These are phyloP conservation scores for Lecanicillium sp. DNA, from an alignment of 2,329 filamentous ascomycete species.

Conservation along the genomic window DNA sequence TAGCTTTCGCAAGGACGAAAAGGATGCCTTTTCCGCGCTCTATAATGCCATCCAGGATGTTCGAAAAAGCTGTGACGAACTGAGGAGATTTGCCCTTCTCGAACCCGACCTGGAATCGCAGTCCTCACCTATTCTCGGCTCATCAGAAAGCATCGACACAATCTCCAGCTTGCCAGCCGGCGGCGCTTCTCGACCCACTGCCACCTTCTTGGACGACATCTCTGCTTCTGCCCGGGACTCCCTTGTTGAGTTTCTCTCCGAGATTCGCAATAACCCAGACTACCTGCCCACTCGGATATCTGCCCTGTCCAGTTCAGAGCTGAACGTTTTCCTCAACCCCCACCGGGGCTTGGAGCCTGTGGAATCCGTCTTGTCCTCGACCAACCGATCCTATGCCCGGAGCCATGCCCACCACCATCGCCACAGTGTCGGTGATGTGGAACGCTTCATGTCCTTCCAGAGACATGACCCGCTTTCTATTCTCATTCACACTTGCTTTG, in stretches of 20 bases:
- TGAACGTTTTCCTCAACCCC: constrained; percentile 70
- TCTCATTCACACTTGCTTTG: constrained; percentile 83
- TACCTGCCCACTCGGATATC: constrained; percentile 81
- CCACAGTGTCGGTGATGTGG: constrained; percentile 49
- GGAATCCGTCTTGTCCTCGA: constrained; percentile 74
- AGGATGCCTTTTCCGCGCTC: constrained; percentile 66
- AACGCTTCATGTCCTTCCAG: constrained; percentile 82
- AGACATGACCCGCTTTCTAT: constrained; percentile 80
- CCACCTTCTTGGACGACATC: constrained; percentile 62
- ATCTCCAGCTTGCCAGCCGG: constrained; percentile 36
- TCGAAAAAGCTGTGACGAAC: constrained; percentile 68
- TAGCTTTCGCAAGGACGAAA: constrained; percentile 72
- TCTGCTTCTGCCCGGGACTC: constrained; percentile 68
- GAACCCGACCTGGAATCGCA: constrained; percentile 64
- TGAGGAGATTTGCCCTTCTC: constrained; percentile 62
- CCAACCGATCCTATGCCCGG: constrained; percentile 45
- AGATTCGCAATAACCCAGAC: constrained; percentile 78
- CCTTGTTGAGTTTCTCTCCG: constrained; percentile 71
- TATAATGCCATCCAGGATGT: constrained; percentile 77
- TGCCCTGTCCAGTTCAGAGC: constrained; percentile 67
- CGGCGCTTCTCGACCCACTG: constrained; percentile 29
- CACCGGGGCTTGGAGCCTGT: constrained; percentile 74
- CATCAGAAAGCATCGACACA: constrained; percentile 46
- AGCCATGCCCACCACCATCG: constrained; percentile 41
- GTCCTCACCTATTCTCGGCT: constrained; percentile 36